Evolutionary conservation across 2,329 filamentous ascomycete genomes (phyloP), one percentile per base, ranked within the genome.

Genomic region (Aspergillus aculeatus): DNA sequence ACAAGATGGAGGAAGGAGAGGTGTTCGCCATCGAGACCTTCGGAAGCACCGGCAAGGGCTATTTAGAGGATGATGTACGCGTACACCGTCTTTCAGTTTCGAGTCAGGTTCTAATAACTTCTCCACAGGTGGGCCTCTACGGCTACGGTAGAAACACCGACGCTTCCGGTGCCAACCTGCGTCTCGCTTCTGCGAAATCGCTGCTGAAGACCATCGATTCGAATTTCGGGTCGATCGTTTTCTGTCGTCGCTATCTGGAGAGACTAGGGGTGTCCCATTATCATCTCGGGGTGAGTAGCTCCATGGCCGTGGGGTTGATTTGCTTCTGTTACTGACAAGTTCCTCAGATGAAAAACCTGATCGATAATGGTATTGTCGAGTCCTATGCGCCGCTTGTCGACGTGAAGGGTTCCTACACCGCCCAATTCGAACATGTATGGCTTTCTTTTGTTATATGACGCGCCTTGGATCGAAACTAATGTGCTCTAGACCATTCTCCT

Each of bases 171-270:
- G 66, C 72, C 10, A 60, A 55, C 53, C 62, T 82, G 38, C 78
- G 74, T 51, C 79, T 85, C 11, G 75, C 80, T 3, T 84, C 82
- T 1, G 85, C 86, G 12, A 85, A 83, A 60, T 78, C 80, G 5
- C 69, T 89, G 47, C 78, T 84, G 61, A 84, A 83, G 66, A 83
- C 78, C 0, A 87, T 89, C 66, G 80, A 83, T 53, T 81, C 85
- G 65, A 86, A 87, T 60, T 89, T 89, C 59, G 84, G 85, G 21
- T 85, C 82, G 0, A 66, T 89, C 29, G 83, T 85, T 1, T 88
- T 88, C 68, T 86, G 80, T 58, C 80, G 85, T 21, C 82, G 86
- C 7, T 87, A 88, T 62, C 78, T 89, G 29, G 85, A 88, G 48
- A 81, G 84, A n/a, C 74, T 88, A n/a, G 86, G 86, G 0, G 70